These are phyloP conservation scores for Mrakia gelida DNA, from an alignment of 768 basidiomycete genomes.

Conservation along the genomic window DNA sequence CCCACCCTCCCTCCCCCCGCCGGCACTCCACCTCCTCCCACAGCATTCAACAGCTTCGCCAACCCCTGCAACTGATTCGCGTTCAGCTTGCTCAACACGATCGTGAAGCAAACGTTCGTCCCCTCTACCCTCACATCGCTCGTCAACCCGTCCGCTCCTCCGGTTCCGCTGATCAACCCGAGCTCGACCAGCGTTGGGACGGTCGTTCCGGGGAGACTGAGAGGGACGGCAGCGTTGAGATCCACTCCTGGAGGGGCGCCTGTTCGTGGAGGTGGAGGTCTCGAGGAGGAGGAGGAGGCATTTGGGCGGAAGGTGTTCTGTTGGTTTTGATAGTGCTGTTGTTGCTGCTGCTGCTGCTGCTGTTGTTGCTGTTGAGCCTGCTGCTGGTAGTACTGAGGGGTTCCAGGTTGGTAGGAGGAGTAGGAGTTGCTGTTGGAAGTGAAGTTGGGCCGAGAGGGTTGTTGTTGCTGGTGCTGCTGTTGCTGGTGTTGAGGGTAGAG, in stretches of 20 bases:
- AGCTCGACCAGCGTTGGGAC: constrained; percentile 4
- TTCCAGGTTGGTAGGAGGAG: too few species aligned
- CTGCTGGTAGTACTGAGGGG: too few species aligned
- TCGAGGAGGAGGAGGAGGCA: neutral
- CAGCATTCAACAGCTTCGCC: constrained; percentile 1
- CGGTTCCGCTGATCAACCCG: neutral
- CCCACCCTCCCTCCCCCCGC: neutral
- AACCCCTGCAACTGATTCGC: constrained; percentile 15
- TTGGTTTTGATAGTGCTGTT: neutral
- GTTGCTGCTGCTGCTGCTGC: too few species aligned
- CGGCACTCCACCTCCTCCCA: neutral
- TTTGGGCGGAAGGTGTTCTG: neutral
- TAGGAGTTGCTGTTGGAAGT: too few species aligned
- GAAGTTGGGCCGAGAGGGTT: too few species aligned
- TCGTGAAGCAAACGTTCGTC: neutral
- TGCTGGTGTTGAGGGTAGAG: neutral
- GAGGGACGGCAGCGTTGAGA: constrained; percentile 15
- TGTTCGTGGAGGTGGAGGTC: neutral
- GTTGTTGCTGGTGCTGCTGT: too few species aligned
- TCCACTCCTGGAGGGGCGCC: neutral
- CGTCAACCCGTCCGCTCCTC: neutral
- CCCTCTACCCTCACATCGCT: neutral
- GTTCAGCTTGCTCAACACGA: neutral
- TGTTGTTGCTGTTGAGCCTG: too few species aligned
- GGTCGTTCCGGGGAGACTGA: neutral